Evolutionary conservation across 495 filamentous ascomycete species (phyloP).

Genomic region (Acidiella bohemica): DNA sequence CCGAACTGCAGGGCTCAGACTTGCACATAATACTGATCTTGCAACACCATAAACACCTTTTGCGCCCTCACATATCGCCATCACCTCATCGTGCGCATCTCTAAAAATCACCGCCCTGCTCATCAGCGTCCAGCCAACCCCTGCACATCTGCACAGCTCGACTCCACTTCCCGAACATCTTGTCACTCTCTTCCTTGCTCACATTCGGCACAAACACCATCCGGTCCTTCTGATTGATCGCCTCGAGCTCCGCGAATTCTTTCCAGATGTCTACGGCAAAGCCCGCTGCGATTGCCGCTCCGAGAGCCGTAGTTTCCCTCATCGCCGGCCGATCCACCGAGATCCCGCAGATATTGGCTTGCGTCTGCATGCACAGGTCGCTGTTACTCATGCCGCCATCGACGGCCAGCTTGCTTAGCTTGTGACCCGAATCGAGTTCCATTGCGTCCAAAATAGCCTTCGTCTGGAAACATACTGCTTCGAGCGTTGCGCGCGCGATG

Average conservation of each 20-base stretch:
- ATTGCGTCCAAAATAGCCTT: conserved; percentile 90
- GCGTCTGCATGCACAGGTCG: conserved; percentile 88
- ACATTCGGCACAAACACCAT: conserved; percentile 61
- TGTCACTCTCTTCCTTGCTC: conserved; percentile 41
- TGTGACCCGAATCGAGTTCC: conserved; percentile 76
- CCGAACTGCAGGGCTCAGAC: too few species aligned
- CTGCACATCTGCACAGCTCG: conserved; percentile 82
- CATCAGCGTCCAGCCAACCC: conserved; percentile 56
- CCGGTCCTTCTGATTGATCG: conserved; percentile 62
- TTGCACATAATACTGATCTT: too few species aligned
- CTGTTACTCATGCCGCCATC: conserved; percentile 92
- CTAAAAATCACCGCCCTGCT: conserved; percentile 14
- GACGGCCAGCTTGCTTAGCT: conserved; percentile 62
- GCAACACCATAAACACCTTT: too few species aligned
- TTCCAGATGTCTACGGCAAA: conserved; percentile 84
- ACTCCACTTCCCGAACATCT: conserved; percentile 69
- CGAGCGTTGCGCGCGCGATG: conserved; percentile 84
- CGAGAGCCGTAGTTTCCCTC: conserved; percentile 87
- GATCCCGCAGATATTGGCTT: conserved; percentile 81
- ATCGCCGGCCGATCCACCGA: conserved; percentile 76
- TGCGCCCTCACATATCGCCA: too few species aligned
- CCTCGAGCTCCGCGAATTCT: conserved; percentile 60
- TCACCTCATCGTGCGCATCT: too few species aligned
- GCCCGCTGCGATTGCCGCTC: conserved; percentile 83
- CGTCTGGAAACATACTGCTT: conserved; percentile 90